Percentiles rank a stretch among this genome's conserved stretches.
phyloP scores from a whole-genome alignment of 1,284 basidiomycete species.

The Pascua sp. region DNA sequence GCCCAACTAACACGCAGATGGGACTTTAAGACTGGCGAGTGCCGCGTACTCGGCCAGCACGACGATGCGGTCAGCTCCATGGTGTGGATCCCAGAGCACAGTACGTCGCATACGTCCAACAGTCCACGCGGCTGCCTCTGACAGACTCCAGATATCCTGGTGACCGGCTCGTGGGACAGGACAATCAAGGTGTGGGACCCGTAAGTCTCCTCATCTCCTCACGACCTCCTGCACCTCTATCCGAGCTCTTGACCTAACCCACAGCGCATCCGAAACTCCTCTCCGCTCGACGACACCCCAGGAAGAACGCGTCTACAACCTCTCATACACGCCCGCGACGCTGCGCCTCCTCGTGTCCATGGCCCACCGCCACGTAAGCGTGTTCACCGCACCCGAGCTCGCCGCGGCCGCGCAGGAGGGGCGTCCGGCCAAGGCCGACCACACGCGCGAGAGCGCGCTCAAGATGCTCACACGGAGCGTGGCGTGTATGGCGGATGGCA shows the following conservation, averaged over 20 bases:
- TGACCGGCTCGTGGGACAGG: slow-evolving; percentile 88
- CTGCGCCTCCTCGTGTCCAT: slow-evolving; percentile 77
- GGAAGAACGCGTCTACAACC: slow-evolving; percentile 77
- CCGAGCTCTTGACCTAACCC: background rate
- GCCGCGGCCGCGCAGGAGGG: slow-evolving; percentile 54
- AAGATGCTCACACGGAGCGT: slow-evolving; percentile 92
- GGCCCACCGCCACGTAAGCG: slow-evolving; percentile 81
- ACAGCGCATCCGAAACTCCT: slow-evolving; percentile 54
- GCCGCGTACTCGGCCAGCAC: slow-evolving; percentile 50
- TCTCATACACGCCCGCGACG: slow-evolving; percentile 51
- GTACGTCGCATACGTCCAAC: slow-evolving; percentile 19
- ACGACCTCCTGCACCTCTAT: background rate
- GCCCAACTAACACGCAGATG: slow-evolving; percentile 42
- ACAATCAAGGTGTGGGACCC: slow-evolving; percentile 85
- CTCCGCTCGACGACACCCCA: slow-evolving; percentile 60
- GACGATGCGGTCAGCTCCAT: slow-evolving; percentile 49
- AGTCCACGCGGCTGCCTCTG: background rate
- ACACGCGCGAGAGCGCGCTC: slow-evolving; percentile 83
- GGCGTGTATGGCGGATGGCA: slow-evolving; percentile 85
- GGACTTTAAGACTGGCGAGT: slow-evolving; percentile 50
- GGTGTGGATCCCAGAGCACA: slow-evolving; percentile 48
- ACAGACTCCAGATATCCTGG: slow-evolving; percentile 56
- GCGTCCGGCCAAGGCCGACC: slow-evolving; percentile 58
- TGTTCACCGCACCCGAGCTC: slow-evolving; percentile 79
- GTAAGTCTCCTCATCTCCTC: slow-evolving; percentile 33